Evolutionary conservation across 768 basidiomycete genomes (phyloP).

Genomic region (Mycena olivaceomarginata): DNA sequence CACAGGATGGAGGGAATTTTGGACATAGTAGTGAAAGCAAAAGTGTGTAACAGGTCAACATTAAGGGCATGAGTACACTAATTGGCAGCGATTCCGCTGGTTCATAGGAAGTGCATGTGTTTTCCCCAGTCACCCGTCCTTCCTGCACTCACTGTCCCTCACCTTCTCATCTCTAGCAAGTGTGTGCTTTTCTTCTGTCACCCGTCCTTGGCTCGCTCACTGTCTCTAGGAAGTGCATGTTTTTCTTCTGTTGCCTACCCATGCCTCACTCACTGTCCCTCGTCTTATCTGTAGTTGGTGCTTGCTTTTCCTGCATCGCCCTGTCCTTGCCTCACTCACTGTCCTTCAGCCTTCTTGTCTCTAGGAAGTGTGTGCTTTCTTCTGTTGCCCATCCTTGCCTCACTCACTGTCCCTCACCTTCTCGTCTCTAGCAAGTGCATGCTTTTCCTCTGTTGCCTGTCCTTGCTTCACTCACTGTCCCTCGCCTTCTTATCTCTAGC

Average conservation of each 20-base stretch:
- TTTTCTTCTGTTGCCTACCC: no score
- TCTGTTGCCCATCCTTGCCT: constrained; percentile 5
- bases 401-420: background rate
- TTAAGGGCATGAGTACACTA: constrained; percentile 8
- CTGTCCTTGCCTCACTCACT: no score
- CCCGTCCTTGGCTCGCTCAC: no score
- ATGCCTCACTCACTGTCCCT: no score
- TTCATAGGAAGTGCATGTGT: background rate
- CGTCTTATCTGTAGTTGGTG: no score
- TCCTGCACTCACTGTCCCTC: background rate
- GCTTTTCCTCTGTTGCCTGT: no score
- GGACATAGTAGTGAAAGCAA: constrained; percentile 8
- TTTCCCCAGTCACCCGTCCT: background rate
- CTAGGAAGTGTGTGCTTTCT: no score
- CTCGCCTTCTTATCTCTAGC: no score
- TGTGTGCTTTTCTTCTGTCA: background rate
- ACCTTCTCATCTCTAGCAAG: background rate
- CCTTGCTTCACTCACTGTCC: no score
- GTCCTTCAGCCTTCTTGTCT: no score
- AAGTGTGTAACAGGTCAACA: constrained; percentile 16
- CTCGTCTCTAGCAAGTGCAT: background rate
- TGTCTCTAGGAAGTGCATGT: no score
- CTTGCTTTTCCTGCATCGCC: no score
- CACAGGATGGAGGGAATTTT: constrained; percentile 12
- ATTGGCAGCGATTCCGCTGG: background rate